phyloP scores from a whole-genome alignment of 1,284 basidiomycete genomes.

The Boletellus deceptivus region DNA sequence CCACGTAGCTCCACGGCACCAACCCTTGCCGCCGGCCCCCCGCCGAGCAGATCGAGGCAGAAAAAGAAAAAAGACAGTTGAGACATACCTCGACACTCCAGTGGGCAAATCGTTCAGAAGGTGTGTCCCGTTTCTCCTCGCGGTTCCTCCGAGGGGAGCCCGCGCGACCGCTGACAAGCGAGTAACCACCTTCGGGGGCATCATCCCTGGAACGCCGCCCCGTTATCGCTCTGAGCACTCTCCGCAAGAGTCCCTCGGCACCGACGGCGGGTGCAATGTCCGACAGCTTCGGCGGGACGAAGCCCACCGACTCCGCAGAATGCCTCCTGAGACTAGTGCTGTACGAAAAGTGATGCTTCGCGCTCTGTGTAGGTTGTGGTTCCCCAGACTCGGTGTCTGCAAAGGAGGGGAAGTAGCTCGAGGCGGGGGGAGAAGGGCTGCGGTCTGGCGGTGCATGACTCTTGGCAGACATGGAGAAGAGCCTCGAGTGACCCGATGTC shows the following conservation, averaged over 20 bases:
- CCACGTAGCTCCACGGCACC: constrained; percentile 5
- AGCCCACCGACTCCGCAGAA: constrained; percentile 39
- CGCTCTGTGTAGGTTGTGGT: constrained; percentile 57
- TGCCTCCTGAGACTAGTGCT: constrained; percentile 78
- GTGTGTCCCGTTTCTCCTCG: constrained; percentile 43
- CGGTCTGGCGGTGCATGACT: constrained; percentile 14
- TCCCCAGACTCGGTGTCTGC: constrained; percentile 47
- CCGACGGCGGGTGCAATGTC: constrained; percentile 43
- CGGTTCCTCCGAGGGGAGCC: constrained; percentile 7
- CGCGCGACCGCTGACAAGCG: constrained; percentile 8
- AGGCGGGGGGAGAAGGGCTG: constrained; percentile 67
- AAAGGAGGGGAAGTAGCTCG: constrained; percentile 67
- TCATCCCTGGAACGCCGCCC: constrained; percentile 30
- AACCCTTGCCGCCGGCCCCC: too few species aligned
- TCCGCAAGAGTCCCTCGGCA: constrained; percentile 44
- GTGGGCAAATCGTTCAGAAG: constrained; percentile 58
- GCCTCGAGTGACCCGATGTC: constrained; percentile 22
- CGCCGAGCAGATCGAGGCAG: too few species aligned
- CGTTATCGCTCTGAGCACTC: constrained; percentile 42
- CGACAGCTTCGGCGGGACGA: constrained; percentile 29
- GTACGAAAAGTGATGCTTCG: constrained; percentile 75
- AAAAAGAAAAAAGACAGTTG: background rate
- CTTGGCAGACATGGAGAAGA: constrained; percentile 11
- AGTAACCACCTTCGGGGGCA: constrained; percentile 25
- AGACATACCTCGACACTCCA: constrained; percentile 54